These are phyloP conservation scores for Lentinula edodes DNA, from an alignment of 768 basidiomycete species.

Conservation along the genomic window DNA sequence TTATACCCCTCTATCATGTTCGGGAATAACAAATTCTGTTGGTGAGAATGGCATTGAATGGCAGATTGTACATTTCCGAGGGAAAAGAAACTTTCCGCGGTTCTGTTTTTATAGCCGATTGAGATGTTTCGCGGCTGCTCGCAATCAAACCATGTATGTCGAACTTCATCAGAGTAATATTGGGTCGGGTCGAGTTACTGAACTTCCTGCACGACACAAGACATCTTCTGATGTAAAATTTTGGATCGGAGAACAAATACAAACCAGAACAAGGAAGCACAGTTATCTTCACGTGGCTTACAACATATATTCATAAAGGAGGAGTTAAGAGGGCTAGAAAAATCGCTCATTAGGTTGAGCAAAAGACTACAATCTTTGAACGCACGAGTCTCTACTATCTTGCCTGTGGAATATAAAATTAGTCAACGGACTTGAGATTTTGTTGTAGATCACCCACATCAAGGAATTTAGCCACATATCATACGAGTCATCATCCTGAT, in stretches of 20 bases:
- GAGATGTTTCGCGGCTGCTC: not conserved
- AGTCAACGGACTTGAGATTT: too few species aligned
- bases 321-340: not conserved
- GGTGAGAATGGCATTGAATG: slow-evolving; percentile 5
- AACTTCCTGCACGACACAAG: not conserved
- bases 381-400: not conserved
- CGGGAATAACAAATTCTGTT: slow-evolving; percentile 5
- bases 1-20: slow-evolving; percentile 6
- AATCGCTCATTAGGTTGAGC: not conserved
- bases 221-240: not conserved
- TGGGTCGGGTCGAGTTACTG: not conserved
- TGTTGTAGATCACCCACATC: too few species aligned
- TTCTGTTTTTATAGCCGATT: slow-evolving; percentile 2
- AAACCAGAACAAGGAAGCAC: not conserved
- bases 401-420: too few species aligned
- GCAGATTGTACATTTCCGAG: slow-evolving; percentile 4
- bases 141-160: not conserved
- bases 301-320: not conserved
- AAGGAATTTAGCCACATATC: too few species aligned
- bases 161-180: not conserved
- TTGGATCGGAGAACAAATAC: not conserved
- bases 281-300: not conserved
- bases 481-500: not conserved
- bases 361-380: not conserved
- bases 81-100: slow-evolving; percentile 4